Percentiles rank a stretch among this genome's conserved stretches.
These are phyloP conservation scores for Physaria fendleri DNA, from an alignment of 345 rosid species.

Conservation along the genomic window DNA sequence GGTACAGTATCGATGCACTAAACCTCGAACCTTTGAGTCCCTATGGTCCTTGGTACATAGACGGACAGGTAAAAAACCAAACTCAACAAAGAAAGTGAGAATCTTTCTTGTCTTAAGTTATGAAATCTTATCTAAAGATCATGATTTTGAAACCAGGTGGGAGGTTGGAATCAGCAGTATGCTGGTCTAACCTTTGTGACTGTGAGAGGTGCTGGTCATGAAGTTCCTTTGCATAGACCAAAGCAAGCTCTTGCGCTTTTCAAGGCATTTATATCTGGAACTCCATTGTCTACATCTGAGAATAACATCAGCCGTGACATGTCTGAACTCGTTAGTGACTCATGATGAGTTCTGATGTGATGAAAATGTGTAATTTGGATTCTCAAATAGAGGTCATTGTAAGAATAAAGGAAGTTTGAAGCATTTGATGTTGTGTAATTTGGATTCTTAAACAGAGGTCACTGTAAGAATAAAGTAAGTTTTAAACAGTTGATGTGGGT, in stretches of 20 bases:
- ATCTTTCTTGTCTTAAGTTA: neutral
- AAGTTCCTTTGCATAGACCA: slow-evolving; percentile 85
- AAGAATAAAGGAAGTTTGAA: slow-evolving; percentile 1
- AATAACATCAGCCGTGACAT: slow-evolving; percentile 25
- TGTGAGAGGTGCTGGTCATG: slow-evolving; percentile 90
- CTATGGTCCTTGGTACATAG: slow-evolving; percentile 77
- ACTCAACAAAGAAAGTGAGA: neutral
- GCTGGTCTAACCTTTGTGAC: slow-evolving; percentile 75
- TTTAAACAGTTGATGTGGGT: no score
- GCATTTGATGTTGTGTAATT: no score
- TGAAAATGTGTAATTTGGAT: neutral
- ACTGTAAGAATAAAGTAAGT: no score
- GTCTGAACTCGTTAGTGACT: slow-evolving; percentile 25
- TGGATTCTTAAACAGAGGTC: no score
- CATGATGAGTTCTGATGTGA: slow-evolving; percentile 5
- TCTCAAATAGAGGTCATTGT: neutral
- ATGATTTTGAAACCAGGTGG: slow-evolving; percentile 59
- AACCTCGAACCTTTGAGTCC: slow-evolving; percentile 57
- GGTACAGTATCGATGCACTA: slow-evolving; percentile 76
- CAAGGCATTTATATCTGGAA: slow-evolving; percentile 70
- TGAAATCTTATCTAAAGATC: neutral
- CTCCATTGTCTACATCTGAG: slow-evolving; percentile 38
- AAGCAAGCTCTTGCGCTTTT: slow-evolving; percentile 64
- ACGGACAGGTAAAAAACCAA: slow-evolving; percentile 57
- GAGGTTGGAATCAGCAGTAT: slow-evolving; percentile 91